Evolutionary conservation across 2,329 filamentous ascomycete genomes (phyloP).

Genomic region (Curvularia spicifera): DNA sequence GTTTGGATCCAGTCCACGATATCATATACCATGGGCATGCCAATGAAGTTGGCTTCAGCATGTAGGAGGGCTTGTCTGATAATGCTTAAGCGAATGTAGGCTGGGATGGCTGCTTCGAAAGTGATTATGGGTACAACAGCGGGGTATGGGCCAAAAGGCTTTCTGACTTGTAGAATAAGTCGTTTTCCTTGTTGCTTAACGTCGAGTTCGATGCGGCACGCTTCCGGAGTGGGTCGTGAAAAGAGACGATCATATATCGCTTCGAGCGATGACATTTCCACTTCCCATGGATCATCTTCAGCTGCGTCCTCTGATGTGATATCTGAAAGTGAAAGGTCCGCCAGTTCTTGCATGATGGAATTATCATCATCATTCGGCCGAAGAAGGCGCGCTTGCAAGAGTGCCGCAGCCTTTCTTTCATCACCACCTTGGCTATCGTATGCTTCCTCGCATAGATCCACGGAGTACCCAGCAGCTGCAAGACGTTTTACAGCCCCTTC

Average conservation of each 20-base stretch:
- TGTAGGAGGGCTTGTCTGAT: conserved; percentile 77
- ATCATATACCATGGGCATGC: conserved; percentile 90
- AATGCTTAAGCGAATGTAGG: conserved; percentile 91
- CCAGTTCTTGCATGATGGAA: conserved; percentile 41
- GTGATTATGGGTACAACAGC: conserved; percentile 70
- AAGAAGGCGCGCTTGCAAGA: conserved; percentile 75
- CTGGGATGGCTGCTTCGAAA: conserved; percentile 73
- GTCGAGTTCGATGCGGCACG: conserved; percentile 74
- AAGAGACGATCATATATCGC: conserved; percentile 78
- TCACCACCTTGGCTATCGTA: conserved; percentile 73
- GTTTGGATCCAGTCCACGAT: conserved; percentile 91
- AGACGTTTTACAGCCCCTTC: conserved; percentile 85
- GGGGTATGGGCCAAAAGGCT: conserved; percentile 74
- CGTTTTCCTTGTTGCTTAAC: conserved; percentile 53
- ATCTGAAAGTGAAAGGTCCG: conserved; percentile 38
- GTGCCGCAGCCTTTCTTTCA: conserved; percentile 77
- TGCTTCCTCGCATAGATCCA: conserved; percentile 80
- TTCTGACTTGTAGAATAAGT: conserved; percentile 70
- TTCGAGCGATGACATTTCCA: conserved; percentile 82
- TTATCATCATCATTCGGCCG: conserved; percentile 44
- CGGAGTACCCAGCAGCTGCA: conserved; percentile 80
- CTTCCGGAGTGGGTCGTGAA: conserved; percentile 61
- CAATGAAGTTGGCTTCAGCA: conserved; percentile 72
- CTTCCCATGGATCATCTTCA: conserved; percentile 73
- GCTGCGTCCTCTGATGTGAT: conserved; percentile 50